Evolutionary conservation across 768 basidiomycete genomes (phyloP).

Genomic region (Suillus tomentosus): DNA sequence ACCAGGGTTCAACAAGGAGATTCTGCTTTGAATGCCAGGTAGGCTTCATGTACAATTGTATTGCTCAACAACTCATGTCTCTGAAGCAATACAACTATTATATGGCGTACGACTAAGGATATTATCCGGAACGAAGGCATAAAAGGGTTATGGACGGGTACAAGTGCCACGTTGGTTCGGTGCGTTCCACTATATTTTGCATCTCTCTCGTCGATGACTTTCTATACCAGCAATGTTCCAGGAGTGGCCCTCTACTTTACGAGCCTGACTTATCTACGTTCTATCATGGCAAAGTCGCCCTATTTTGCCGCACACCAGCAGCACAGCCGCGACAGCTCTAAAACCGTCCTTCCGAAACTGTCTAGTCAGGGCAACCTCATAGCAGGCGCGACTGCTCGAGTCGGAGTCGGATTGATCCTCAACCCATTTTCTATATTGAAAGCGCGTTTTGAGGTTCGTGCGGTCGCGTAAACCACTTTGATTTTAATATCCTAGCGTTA

Average conservation of each 20-base stretch:
- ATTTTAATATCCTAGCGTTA: constrained; percentile 3
- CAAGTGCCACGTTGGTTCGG: constrained; percentile 78
- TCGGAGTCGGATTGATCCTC: constrained; percentile 77
- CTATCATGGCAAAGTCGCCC: constrained; percentile 68
- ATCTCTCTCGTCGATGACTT: constrained; percentile 6
- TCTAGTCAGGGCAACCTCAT: constrained; percentile 80
- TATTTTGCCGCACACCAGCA: constrained; percentile 54
- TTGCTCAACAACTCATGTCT: constrained; percentile 5
- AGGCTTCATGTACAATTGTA: constrained; percentile 18
- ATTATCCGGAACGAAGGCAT: constrained; percentile 68
- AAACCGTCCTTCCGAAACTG: constrained; percentile 68
- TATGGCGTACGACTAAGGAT: constrained; percentile 53
- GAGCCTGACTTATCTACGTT: constrained; percentile 78
- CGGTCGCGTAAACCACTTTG: constrained; percentile 1
- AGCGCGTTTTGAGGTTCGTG: constrained; percentile 83
- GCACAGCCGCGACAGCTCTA: constrained; percentile 23
- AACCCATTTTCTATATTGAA: constrained; percentile 93
- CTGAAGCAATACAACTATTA: constrained; percentile 39
- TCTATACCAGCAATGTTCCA: constrained; percentile 72
- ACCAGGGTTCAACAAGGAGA: constrained; percentile 89
- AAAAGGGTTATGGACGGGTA: constrained; percentile 86
- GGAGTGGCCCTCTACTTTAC: constrained; percentile 95
- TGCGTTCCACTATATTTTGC: constrained; percentile 24
- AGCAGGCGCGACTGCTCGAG: constrained; percentile 81
- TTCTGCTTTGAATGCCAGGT: constrained; percentile 42